Conservation (phyloP, 495 filamentous ascomycete species). For the Opeltia flavorubescens region DNA sequence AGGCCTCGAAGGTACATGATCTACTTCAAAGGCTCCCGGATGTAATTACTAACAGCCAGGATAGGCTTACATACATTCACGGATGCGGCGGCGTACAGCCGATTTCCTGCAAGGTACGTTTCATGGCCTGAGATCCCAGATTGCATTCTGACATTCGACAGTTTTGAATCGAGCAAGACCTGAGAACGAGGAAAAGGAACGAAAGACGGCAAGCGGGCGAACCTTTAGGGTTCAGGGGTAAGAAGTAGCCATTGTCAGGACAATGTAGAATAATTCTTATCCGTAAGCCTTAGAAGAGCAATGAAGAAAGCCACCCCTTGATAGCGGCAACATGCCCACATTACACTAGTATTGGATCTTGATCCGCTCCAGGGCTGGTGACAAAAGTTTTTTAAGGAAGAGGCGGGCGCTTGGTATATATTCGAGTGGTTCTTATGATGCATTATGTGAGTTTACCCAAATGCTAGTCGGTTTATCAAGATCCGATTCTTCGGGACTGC, state of each 20-base stretch:
- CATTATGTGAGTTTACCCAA: too few species aligned
- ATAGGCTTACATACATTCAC: conserved; percentile 90
- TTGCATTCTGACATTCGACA: conserved; percentile 25
- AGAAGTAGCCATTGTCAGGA: background rate
- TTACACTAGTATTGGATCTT: too few species aligned
- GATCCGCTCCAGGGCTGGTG: too few species aligned
- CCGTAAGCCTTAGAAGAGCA: too few species aligned
- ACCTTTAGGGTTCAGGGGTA: conserved; percentile 70
- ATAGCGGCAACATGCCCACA: too few species aligned
- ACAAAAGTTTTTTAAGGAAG: too few species aligned
- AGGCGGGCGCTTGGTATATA: too few species aligned
- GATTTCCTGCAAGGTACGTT: conserved; percentile 87
- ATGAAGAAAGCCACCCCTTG: too few species aligned
- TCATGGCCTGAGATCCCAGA: background rate
- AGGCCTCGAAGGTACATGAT: conserved; percentile 70
- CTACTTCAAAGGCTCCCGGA: background rate
- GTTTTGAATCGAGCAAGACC: conserved; percentile 82
- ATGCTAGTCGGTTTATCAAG: too few species aligned
- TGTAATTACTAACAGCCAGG: background rate
- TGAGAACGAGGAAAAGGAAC: conserved; percentile 92
- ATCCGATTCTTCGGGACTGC: too few species aligned
- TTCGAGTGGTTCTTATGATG: too few species aligned
- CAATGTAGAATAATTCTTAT: too few species aligned
- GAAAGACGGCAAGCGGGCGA: conserved; percentile 92
- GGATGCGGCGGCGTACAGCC: conserved; percentile 92